Evolutionary conservation across 345 rosid species (phyloP).

Genomic region (Populus euphratica): DNA sequence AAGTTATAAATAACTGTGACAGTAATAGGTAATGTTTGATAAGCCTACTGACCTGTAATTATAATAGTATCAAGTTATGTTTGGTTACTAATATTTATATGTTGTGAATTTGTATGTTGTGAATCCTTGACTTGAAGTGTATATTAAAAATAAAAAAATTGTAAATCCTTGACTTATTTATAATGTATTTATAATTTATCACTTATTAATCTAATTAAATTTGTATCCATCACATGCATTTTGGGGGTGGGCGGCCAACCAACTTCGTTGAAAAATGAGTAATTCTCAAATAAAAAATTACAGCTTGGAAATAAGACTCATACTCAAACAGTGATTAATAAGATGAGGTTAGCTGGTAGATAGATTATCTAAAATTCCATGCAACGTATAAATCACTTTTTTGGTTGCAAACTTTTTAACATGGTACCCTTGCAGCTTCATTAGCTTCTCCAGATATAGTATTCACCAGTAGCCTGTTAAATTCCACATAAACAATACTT

Average conservation of each 20-base stretch:
- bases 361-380: conserved; percentile 14
- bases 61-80: too few relatives aligned
- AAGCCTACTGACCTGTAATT: too few relatives aligned
- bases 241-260: too few relatives aligned
- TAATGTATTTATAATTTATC: too few relatives aligned
- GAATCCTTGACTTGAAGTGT: too few relatives aligned
- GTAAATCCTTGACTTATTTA: conserved; percentile 12
- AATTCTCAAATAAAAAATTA: background rate
- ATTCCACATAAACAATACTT: background rate
- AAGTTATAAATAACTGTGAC: rapidly evolving
- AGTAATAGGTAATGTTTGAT: rapidly evolving
- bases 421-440: background rate
- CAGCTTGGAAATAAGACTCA: too few relatives aligned
- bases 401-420: conserved; percentile 16
- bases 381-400: conserved; percentile 24
- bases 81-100: too few relatives aligned
- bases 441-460: background rate
- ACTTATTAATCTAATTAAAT: too few relatives aligned
- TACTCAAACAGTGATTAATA: too few relatives aligned
- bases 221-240: too few relatives aligned
- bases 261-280: too few relatives aligned
- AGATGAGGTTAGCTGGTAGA: background rate
- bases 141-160: background rate
- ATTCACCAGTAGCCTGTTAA: background rate
- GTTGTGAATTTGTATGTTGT: too few relatives aligned